Evolutionary conservation across 768 basidiomycete species (phyloP).

Genomic region (Tephrocybe sp.): DNA sequence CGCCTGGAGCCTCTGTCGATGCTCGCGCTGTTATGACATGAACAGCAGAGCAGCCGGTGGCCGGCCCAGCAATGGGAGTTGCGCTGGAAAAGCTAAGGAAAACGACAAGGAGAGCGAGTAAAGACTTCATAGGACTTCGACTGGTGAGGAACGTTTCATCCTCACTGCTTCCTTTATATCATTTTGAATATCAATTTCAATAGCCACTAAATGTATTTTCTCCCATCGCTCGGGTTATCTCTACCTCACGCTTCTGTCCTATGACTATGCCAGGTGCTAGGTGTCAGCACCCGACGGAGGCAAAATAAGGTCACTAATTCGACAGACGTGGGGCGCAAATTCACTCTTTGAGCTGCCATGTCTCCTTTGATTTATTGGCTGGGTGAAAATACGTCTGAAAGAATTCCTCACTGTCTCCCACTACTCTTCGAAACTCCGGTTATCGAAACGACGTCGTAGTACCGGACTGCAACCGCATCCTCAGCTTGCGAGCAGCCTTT

Average conservation of each 20-base stretch:
- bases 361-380: too few species aligned
- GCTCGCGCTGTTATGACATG: slow-evolving; percentile 20
- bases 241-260: background rate
- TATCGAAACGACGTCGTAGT: background rate
- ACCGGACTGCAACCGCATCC: background rate
- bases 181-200: background rate
- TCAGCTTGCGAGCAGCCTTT: background rate
- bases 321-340: background rate
- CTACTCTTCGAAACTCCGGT: background rate
- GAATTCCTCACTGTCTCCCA: background rate
- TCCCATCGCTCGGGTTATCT: too few species aligned
- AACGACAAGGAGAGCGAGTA: background rate
- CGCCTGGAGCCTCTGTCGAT: slow-evolving; percentile 17
- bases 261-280: slow-evolving; percentile 6
- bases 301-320: too few species aligned
- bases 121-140: slow-evolving; percentile 1
- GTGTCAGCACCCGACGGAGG: slow-evolving; percentile 1
- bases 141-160: background rate
- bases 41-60: slow-evolving; percentile 16
- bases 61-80: slow-evolving; percentile 9
- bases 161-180: background rate
- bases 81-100: slow-evolving; percentile 3
- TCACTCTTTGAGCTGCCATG: too few species aligned
- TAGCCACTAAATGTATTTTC: too few species aligned
- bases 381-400: too few species aligned